phyloP scores from a whole-genome alignment of 2,329 filamentous ascomycete species.

The Leptosphaerulina australis region DNA sequence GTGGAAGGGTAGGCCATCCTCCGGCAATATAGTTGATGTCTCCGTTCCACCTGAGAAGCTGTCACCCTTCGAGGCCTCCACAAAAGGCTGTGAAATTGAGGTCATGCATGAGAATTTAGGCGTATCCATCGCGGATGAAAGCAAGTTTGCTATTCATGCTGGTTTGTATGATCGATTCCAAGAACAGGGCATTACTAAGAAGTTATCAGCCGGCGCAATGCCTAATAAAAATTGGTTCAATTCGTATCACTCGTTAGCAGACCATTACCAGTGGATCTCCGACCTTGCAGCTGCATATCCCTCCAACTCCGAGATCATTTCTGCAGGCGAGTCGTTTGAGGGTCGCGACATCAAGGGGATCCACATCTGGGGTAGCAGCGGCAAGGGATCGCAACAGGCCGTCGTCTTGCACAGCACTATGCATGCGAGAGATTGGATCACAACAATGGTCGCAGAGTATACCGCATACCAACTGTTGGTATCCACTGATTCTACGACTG shows the following conservation, averaged over 20 bases:
- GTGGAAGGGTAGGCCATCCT: slow-evolving; percentile 44
- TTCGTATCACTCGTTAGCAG: slow-evolving; percentile 29
- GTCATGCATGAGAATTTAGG: slow-evolving; percentile 49
- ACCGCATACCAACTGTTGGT: slow-evolving; percentile 28
- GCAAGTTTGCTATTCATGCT: slow-evolving; percentile 38
- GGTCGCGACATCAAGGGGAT: slow-evolving; percentile 32
- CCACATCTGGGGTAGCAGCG: slow-evolving; percentile 31
- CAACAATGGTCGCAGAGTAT: slow-evolving; percentile 48
- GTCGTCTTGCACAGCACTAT: slow-evolving; percentile 44
- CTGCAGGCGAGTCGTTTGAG: slow-evolving; percentile 28
- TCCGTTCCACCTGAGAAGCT: slow-evolving; percentile 43
- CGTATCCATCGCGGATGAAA: slow-evolving; percentile 42
- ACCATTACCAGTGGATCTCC: slow-evolving; percentile 28
- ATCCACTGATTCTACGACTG: slow-evolving; percentile 35
- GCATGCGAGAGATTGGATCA: slow-evolving; percentile 47
- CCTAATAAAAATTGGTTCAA: slow-evolving; percentile 38
- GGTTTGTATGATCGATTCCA: slow-evolving; percentile 23
- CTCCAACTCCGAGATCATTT: slow-evolving; percentile 28
- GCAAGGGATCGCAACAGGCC: slow-evolving; percentile 38
- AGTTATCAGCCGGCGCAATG: slow-evolving; percentile 31
- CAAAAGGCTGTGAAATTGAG: slow-evolving; percentile 34
- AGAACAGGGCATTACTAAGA: slow-evolving; percentile 25
- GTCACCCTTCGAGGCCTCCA: slow-evolving; percentile 36
- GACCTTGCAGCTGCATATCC: slow-evolving; percentile 27
- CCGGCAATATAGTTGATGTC: slow-evolving; percentile 45